Percentiles rank a stretch among this genome's conserved stretches.
These are phyloP conservation scores for Beauveria bassiana DNA, from an alignment of 2,329 filamentous ascomycete genomes.

Conservation along the genomic window DNA sequence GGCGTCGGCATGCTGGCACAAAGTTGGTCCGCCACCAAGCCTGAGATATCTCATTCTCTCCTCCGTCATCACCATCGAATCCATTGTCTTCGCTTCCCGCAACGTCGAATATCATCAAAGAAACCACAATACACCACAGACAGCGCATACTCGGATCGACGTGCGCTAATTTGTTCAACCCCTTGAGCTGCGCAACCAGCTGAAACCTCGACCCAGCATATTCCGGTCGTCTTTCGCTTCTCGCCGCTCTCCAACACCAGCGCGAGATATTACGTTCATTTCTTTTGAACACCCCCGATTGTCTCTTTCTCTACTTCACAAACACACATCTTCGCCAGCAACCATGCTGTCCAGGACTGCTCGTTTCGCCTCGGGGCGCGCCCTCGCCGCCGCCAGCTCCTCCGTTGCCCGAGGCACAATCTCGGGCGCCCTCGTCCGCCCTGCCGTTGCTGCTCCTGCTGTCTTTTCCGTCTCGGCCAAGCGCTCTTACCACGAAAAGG, in stretches of 20 bases:
- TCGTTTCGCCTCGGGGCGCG: slow-evolving; percentile 35
- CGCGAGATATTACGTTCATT: background rate
- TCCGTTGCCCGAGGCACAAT: slow-evolving; percentile 22
- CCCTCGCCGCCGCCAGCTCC: slow-evolving; percentile 30
- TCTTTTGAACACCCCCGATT: slow-evolving; percentile 8
- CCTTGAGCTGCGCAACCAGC: slow-evolving; percentile 9
- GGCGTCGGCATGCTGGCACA: background rate
- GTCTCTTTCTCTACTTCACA: background rate
- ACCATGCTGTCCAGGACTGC: slow-evolving; percentile 42
- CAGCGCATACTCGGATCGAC: background rate
- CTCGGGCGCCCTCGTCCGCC: slow-evolving; percentile 24
- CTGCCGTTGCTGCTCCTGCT: slow-evolving; percentile 34
- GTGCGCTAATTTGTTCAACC: slow-evolving; percentile 1
- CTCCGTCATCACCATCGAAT: background rate
- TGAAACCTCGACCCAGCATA: slow-evolving; percentile 1
- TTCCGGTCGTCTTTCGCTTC: slow-evolving; percentile 9
- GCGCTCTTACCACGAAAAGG: slow-evolving; percentile 47
- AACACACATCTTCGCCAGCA: slow-evolving; percentile 9
- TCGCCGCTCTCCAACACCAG: slow-evolving; percentile 10
- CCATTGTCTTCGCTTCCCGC: background rate
- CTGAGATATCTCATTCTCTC: background rate
- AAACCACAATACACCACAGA: background rate
- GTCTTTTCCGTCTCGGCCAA: slow-evolving; percentile 32
- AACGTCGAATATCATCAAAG: background rate
- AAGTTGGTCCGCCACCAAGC: slow-evolving; percentile 3